Base-by-base conservation (phyloP, 345 rosid species). In the Syzygium grande region DNA sequence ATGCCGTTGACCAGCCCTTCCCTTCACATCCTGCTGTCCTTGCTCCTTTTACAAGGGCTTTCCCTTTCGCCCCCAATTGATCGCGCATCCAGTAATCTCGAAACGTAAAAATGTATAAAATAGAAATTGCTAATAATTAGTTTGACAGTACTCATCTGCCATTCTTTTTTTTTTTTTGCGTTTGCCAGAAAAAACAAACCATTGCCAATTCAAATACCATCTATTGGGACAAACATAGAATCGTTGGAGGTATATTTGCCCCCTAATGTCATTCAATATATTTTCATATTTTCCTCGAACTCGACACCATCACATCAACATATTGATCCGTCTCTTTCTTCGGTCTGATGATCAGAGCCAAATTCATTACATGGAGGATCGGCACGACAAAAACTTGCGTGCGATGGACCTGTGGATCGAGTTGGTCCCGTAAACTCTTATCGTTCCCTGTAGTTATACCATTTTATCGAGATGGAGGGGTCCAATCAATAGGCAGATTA, bases 171-270 rank as follows among this genome's bases (percentile, higher is more conserved):
- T 43, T 43, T 5, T 43, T 43, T 43, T 43, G 46, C 46, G 1
- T 43, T 43, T 43, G 46, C 46, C 46, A 6, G n/a, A 43, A 43
- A 43, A 6, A 43, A 43, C 46, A 6, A 43, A 73, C 21, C 46
- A 10, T 73, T 19, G 10, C 14, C 2, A 0, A 73, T 10, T 22
- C 6, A 17, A 73, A 17, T 68, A 34, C 19, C 21, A 73, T 34
- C 7, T 19, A 1, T 16, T 34, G 19, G 12, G 7, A 30, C 1
- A 25, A 6, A 58, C 27, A 2, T 5, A 2, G 29, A 0, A 58
- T 11, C 15, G 1, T 10, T 25, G 27, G 0, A 25, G 5, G 3
- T 11, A 58, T 58, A 5, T 23, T 14, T 58, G 5, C 5, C 12
- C 1, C 2, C 9, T n/a, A 59, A 59, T 27, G 11, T 43, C 6